Evolutionary conservation across 2,329 filamentous ascomycete genomes (phyloP).

Genomic region (Aspergillus tanneri): DNA sequence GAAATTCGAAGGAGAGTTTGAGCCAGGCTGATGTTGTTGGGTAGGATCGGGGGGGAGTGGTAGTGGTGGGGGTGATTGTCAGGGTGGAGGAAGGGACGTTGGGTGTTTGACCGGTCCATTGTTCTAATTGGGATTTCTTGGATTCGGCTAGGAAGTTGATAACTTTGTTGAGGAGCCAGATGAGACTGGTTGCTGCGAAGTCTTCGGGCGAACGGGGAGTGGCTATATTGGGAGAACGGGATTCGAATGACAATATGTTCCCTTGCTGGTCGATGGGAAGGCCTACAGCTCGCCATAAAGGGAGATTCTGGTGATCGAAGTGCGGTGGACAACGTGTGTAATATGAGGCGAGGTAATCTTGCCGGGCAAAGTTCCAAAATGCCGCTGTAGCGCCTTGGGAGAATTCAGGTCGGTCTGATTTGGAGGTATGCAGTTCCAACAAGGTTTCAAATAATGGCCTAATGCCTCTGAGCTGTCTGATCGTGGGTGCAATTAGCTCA

Average conservation of each 20-base stretch:
- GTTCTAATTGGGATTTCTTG: slow-evolving; percentile 49
- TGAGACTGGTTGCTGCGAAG: slow-evolving; percentile 59
- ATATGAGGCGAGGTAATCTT: slow-evolving; percentile 62
- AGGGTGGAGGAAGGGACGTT: slow-evolving; percentile 40
- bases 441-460: slow-evolving; percentile 55
- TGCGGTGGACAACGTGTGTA: slow-evolving; percentile 59
- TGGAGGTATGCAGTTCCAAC: slow-evolving; percentile 31
- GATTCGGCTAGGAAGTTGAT: slow-evolving; percentile 62
- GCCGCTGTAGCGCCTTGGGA: slow-evolving; percentile 56
- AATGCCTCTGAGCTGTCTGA: slow-evolving; percentile 59
- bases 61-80: slow-evolving; percentile 38
- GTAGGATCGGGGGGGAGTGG: slow-evolving; percentile 39
- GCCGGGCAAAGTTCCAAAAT: slow-evolving; percentile 64
- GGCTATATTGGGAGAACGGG: background rate
- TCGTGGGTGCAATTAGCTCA: background rate
- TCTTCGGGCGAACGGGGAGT: slow-evolving; percentile 57
- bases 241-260: slow-evolving; percentile 40
- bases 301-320: slow-evolving; percentile 57
- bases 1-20: slow-evolving; percentile 54
- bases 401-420: slow-evolving; percentile 29
- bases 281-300: slow-evolving; percentile 61
- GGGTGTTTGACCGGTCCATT: slow-evolving; percentile 30
- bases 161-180: slow-evolving; percentile 63
- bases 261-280: slow-evolving; percentile 54
- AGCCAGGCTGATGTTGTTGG: slow-evolving; percentile 53